phyloP scores from a whole-genome alignment of 2,329 filamentous ascomycete genomes.

The Fusarium fracticaudum region DNA sequence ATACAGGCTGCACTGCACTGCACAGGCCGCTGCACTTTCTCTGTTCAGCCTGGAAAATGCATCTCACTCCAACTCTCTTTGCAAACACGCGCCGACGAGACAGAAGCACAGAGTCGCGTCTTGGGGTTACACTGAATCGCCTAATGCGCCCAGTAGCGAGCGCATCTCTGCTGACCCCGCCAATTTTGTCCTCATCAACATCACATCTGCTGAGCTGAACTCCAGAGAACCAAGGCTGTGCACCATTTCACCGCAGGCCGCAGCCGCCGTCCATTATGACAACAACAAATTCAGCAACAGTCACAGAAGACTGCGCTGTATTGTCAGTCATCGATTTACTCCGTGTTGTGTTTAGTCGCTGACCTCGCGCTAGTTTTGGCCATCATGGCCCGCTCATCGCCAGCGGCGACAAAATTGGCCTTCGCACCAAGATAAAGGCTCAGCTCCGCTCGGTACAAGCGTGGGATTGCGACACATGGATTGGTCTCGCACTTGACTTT shows the following conservation, averaged over 20 bases:
- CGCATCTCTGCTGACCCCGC: not conserved
- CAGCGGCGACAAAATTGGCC: not conserved
- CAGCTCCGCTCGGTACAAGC: not conserved
- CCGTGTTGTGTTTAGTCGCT: not conserved
- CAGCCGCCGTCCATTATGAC: not conserved
- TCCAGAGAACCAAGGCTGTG: not conserved
- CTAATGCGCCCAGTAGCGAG: not conserved
- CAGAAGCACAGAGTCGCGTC: not conserved
- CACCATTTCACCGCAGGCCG: not conserved
- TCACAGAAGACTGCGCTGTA: not conserved
- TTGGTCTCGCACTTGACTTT: not conserved
- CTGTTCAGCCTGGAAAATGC: not conserved
- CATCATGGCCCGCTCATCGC: constrained; percentile 4
- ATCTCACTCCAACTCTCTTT: not conserved
- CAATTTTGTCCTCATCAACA: not conserved
- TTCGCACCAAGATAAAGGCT: not conserved
- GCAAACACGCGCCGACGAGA: not conserved
- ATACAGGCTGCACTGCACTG: not conserved
- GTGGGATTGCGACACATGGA: not conserved
- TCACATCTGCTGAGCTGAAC: not conserved
- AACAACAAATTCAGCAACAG: not conserved
- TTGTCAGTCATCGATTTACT: not conserved
- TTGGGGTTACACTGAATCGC: not conserved
- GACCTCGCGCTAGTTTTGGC: not conserved
- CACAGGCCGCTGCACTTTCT: not conserved